Evolutionary conservation across 257 asterid genomes (phyloP).

Genomic region (Jaltomata sinuosa): DNA sequence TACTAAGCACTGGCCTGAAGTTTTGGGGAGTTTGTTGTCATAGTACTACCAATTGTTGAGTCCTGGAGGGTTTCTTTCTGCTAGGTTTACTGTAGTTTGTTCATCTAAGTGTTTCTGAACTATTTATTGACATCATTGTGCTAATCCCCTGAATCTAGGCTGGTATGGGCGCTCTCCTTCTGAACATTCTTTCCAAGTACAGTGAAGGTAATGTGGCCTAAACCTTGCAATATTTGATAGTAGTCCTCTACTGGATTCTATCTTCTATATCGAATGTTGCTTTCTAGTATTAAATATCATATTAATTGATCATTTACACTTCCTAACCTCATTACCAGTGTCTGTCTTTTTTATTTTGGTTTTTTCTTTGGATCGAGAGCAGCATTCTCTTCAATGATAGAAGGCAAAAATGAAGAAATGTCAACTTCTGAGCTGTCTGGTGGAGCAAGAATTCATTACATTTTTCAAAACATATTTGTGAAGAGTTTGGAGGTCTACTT

Average conservation of each 20-base stretch:
- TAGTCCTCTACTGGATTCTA: not conserved
- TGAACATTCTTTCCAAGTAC: conserved; percentile 83
- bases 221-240: not conserved
- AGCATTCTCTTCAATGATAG: conserved; percentile 90
- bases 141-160: conserved; percentile 38
- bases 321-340: not conserved
- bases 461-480: conserved; percentile 83
- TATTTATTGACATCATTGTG: conserved; percentile 1
- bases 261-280: not conserved
- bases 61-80: not conserved
- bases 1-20: not conserved
- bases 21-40: not conserved
- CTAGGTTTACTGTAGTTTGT: not conserved
- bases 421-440: conserved; percentile 91
- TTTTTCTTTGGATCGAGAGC: conserved; percentile 12
- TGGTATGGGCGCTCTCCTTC: conserved; percentile 83
- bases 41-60: not conserved
- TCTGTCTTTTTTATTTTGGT: not conserved
- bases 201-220: conserved; percentile 53
- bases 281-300: not conserved
- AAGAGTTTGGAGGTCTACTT: conserved; percentile 84
- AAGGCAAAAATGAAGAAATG: conserved; percentile 90
- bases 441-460: conserved; percentile 96
- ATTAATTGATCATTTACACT: not conserved
- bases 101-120: not conserved